Base-by-base conservation (phyloP, 192 early-diverging fungal genomes). In the Cetraspora pellucida region DNA sequence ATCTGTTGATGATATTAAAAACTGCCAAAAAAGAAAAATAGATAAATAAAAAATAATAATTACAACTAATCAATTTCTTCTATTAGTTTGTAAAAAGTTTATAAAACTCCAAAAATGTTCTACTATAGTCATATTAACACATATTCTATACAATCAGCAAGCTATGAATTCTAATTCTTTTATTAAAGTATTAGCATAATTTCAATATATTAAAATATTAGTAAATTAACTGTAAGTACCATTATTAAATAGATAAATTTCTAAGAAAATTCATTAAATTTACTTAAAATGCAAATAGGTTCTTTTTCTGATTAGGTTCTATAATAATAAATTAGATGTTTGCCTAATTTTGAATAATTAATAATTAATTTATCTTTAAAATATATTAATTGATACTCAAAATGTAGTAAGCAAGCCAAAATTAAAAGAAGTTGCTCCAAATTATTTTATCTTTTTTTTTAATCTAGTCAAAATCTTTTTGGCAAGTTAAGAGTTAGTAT, bases 241-340 rank as follows among this genome's bases (percentile, higher is more conserved):
- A 16, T 47, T 28, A 27, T 70, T 47, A 70, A 70, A 70, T 27
- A 47, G 68, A 70, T 70, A 70, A 50, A 50, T 50, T 25, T 25
- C 49, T 19, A 21, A 65, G 30, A 19, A 65, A 65, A 65, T 37
- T 65, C 31, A 37, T 65, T 31, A 37, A 65, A 65, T 37, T 65
- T 31, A 19, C 19, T 10, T 19, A 65, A 37, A 65, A 65, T 65
- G 8, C 43, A 52, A 5, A 8, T 70, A 0, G 50, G 14, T 10
- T 70, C 16, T 43, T 70, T 47, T 25, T 47, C 68, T 30, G 49
- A 8, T 23, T 47, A 70, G 19, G 28, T 47, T 0, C 28, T 0
- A 70, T 70, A 70, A 43, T 70, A 70, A 70, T 70, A 70, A 10
- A 3, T 14, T n/a, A 70, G 47, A 44, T 47, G 50, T n/a, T 1